These are phyloP conservation scores for Leccinum cinnamomeum DNA, from an alignment of 1,284 basidiomycete species.

Conservation along the genomic window DNA sequence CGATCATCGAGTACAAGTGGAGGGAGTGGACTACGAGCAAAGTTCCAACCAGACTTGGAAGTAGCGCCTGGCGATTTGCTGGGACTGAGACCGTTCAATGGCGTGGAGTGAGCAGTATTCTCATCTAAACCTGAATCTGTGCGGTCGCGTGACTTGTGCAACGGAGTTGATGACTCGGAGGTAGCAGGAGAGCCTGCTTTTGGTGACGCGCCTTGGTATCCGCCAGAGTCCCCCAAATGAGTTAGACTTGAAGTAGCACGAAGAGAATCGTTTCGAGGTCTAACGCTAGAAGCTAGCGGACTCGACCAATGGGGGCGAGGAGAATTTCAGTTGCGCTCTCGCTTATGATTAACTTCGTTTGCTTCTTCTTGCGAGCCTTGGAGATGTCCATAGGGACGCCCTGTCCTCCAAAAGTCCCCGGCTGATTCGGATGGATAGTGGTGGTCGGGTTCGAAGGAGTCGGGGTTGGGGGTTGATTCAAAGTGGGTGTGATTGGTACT, in stretches of 20 bases:
- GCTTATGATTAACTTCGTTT: conserved; percentile 41
- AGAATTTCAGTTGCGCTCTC: conserved; percentile 61
- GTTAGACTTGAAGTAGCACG: conserved; percentile 22
- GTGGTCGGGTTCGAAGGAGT: no score
- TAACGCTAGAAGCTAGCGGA: conserved; percentile 16
- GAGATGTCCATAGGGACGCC: no score
- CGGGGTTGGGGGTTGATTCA: no score
- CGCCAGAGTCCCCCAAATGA: conserved; percentile 12
- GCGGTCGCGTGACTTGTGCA: conserved; percentile 8
- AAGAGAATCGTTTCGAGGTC: conserved; percentile 14
- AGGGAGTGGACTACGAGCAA: conserved; percentile 39
- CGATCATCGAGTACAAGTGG: conserved; percentile 43
- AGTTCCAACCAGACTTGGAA: conserved; percentile 43
- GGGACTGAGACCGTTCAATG: conserved; percentile 11
- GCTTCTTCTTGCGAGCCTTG: conserved; percentile 30
- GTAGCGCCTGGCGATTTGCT: conserved; percentile 23
- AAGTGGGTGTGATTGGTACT: no score
- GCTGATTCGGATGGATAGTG: no score
- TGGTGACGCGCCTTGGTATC: conserved; percentile 7
- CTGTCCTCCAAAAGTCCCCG: no score
- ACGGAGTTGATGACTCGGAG: not conserved
- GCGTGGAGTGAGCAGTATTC: not conserved
- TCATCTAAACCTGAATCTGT: conserved; percentile 5
- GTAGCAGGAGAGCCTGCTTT: conserved; percentile 3
- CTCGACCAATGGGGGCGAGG: conserved; percentile 51